These are phyloP conservation scores for Phaeoacremonium minimum DNA, from an alignment of 2,329 filamentous ascomycete species.

Conservation along the genomic window DNA sequence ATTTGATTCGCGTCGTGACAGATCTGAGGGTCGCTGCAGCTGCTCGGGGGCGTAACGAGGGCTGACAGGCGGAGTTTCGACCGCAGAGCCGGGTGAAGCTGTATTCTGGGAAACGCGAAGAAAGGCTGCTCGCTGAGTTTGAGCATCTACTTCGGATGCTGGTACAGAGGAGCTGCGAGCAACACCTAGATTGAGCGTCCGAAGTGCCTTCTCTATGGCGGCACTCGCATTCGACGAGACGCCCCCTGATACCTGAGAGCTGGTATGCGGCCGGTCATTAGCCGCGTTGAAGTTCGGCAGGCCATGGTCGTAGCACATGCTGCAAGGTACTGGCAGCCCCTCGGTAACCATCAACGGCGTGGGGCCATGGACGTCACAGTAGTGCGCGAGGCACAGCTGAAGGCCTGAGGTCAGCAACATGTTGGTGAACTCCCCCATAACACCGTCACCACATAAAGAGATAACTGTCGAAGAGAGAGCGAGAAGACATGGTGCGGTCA, in stretches of 20 bases:
- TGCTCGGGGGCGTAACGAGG: constrained; percentile 36
- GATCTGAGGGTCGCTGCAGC: constrained; percentile 3
- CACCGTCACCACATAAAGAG: constrained; percentile 3
- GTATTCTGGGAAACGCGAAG: constrained; percentile 28
- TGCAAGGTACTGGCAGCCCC: constrained; percentile 57
- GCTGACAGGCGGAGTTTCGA: constrained; percentile 56
- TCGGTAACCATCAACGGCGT: constrained; percentile 69
- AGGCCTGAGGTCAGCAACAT: constrained; percentile 35
- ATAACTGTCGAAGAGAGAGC: background rate
- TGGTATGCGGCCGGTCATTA: constrained; percentile 34
- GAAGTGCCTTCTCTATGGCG: constrained; percentile 40
- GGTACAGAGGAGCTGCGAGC: constrained; percentile 37
- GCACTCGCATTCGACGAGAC: constrained; percentile 25
- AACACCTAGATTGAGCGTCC: constrained; percentile 37
- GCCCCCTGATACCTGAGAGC: constrained; percentile 27
- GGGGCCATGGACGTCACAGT: constrained; percentile 66
- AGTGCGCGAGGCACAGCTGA: constrained; percentile 66
- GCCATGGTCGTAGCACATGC: constrained; percentile 50
- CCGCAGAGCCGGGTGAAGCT: constrained; percentile 29
- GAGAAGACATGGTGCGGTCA: background rate
- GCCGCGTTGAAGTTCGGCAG: constrained; percentile 19
- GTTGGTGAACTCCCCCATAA: constrained; percentile 3
- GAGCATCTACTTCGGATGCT: constrained; percentile 38
- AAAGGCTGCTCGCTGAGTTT: constrained; percentile 35
- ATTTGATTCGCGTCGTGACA: constrained; percentile 47